A percentile compares a stretch with the other conserved stretches of the same genome.
Conservation (phyloP, 495 filamentous ascomycete species). For the Aspergillus ellipticus region DNA sequence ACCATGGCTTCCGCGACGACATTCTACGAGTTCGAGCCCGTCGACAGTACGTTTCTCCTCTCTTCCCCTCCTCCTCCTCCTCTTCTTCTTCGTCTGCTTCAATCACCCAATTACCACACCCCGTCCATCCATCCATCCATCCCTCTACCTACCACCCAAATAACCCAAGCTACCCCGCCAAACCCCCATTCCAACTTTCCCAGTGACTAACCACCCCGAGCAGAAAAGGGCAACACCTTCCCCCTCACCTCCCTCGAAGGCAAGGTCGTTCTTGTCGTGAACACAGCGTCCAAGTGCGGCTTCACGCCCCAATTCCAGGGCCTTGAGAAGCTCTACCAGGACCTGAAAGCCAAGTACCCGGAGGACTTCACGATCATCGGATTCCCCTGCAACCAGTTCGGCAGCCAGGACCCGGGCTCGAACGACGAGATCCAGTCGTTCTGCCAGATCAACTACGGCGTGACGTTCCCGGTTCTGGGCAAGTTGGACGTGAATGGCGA, state of each 20-base stretch:
- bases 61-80: not conserved
- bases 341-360: slow-evolving; percentile 60
- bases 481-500: slow-evolving; percentile 93
- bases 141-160: slow-evolving; percentile 8
- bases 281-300: slow-evolving; percentile 98
- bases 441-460: slow-evolving; percentile 93
- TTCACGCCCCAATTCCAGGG: slow-evolving; percentile 96
- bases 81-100: not conserved
- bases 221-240: slow-evolving; percentile 73
- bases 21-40: slow-evolving; percentile 89
- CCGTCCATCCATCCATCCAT: too few species aligned
- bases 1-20: slow-evolving; percentile 84
- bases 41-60: slow-evolving; percentile 61
- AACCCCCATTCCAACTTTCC: slow-evolving; percentile 6
- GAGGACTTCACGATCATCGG: slow-evolving; percentile 83
- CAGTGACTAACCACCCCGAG: slow-evolving; percentile 16
- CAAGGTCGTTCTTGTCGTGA: slow-evolving; percentile 94
- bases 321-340: slow-evolving; percentile 87
- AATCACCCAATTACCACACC: not conserved
- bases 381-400: slow-evolving; percentile 99
- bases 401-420: slow-evolving; percentile 78
- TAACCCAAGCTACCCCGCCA: slow-evolving; percentile 2
- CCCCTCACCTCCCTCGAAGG: slow-evolving; percentile 66
- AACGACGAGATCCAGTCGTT: slow-evolving; percentile 90
- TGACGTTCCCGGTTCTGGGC: slow-evolving; percentile 84